These are phyloP conservation scores for Madurella mycetomatis DNA, from an alignment of 2,329 filamentous ascomycete genomes.

Conservation along the genomic window DNA sequence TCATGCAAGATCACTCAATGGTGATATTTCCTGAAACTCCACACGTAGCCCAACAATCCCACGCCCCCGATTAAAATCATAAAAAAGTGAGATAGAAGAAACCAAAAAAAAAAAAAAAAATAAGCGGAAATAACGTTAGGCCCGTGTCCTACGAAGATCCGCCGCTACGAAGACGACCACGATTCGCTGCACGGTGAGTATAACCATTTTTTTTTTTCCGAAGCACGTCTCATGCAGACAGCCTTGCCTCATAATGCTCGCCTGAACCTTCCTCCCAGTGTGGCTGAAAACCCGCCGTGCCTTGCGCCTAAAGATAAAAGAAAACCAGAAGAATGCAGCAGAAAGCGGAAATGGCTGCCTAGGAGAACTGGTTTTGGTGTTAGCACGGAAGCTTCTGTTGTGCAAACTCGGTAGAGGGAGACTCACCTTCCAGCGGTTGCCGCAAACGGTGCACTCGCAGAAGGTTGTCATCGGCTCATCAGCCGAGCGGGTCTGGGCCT, in stretches of 20 bases:
- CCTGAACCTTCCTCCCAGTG: neutral
- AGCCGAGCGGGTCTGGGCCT: constrained; percentile 91
- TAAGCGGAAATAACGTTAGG: neutral
- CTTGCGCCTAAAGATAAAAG: neutral
- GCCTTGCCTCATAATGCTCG: neutral
- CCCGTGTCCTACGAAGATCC: constrained; percentile 1
- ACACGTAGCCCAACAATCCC: constrained; percentile 2
- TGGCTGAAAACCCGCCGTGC: neutral
- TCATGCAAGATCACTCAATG: constrained; percentile 6
- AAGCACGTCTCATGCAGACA: neutral
- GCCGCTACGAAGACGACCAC: neutral
- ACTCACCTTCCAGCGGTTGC: constrained; percentile 67
- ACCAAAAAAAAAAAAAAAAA: neutral
- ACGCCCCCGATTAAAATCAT: neutral
- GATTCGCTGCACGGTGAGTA: neutral
- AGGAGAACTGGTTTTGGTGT: constrained; percentile 29
- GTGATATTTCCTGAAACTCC: neutral
- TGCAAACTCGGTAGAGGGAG: neutral
- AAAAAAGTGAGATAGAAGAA: constrained; percentile 1
- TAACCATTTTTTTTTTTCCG: neutral
- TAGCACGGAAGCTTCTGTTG: neutral
- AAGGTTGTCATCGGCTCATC: constrained; percentile 89
- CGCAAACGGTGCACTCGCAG: constrained; percentile 66
- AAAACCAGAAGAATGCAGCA: neutral
- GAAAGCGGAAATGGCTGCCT: neutral